Percentiles rank a stretch among this genome's conserved stretches.
Conservation (phyloP, 2,329 filamentous ascomycete genomes). For the Xylariaceae sp. region DNA sequence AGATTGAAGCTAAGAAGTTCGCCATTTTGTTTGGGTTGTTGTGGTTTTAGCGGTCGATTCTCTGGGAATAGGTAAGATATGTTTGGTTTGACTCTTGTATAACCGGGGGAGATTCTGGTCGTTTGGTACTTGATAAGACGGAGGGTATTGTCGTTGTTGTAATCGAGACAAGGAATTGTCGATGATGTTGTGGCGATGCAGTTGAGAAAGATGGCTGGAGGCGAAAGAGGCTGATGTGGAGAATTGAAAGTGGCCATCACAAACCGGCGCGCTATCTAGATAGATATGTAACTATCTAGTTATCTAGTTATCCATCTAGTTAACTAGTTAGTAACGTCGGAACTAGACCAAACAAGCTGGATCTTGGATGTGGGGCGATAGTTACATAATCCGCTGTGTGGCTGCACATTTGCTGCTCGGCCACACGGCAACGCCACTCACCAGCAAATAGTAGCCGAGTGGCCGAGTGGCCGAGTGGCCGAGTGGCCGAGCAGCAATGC, state of each 20-base stretch:
- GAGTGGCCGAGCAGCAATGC: no score
- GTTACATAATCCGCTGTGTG: no score
- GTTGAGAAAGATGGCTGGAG: background rate
- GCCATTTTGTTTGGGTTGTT: conserved; percentile 55
- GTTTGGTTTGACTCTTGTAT: background rate
- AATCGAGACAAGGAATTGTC: background rate
- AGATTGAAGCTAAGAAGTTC: conserved; percentile 98
- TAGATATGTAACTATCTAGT: no score
- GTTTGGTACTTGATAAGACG: background rate
- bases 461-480: no score
- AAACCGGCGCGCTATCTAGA: background rate
- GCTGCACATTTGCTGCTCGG: no score
- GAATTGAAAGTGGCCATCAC: background rate
- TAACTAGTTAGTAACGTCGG: no score
- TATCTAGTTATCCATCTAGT: no score
- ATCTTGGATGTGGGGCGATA: no score
- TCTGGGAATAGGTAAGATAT: background rate
- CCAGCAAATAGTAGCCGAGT: no score
- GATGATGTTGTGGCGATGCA: background rate
- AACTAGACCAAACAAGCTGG: no score
- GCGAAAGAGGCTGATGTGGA: conserved; percentile 13
- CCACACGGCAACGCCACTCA: no score
- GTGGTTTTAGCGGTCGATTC: background rate
- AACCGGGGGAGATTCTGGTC: no score
- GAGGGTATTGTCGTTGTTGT: background rate